Percentiles rank a stretch among this genome's conserved stretches.
These are phyloP conservation scores for Hysterangium stoloniferum DNA, from an alignment of 768 basidiomycete genomes.

Conservation along the genomic window DNA sequence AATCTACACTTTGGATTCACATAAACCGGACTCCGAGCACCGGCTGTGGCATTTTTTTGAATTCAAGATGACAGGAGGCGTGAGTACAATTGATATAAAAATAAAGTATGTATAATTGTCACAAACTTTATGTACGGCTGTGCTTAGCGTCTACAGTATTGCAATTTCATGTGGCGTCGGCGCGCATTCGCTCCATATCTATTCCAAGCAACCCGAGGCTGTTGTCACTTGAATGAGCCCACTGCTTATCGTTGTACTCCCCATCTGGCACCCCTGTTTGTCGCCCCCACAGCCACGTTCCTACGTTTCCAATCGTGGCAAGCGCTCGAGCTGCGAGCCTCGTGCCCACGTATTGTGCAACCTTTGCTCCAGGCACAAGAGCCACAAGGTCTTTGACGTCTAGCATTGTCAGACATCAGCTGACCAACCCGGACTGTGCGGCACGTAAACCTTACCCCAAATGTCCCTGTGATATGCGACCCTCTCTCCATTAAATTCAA, in stretches of 20 bases:
- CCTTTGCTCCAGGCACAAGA: slow-evolving; percentile 58
- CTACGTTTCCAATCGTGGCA: slow-evolving; percentile 17
- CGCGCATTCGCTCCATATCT: slow-evolving; percentile 1
- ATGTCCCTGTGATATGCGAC: slow-evolving; percentile 75
- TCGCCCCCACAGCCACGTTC: not conserved
- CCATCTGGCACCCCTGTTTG: not conserved
- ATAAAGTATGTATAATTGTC: too few species aligned
- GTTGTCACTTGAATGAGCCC: not conserved
- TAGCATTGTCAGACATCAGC: not conserved
- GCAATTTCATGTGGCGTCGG: too few species aligned
- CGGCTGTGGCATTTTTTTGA: too few species aligned
- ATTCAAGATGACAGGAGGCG: too few species aligned
- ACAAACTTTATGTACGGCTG: too few species aligned
- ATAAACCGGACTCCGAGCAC: too few species aligned
- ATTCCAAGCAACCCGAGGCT: slow-evolving; percentile 8
- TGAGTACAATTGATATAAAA: too few species aligned
- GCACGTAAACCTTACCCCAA: slow-evolving; percentile 32
- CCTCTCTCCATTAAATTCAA: slow-evolving; percentile 73
- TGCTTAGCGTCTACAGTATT: too few species aligned
- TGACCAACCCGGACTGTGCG: not conserved
- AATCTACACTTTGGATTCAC: too few species aligned
- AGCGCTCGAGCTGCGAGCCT: slow-evolving; percentile 52
- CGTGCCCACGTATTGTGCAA: slow-evolving; percentile 62
- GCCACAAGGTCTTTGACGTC: slow-evolving; percentile 72
- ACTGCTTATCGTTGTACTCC: not conserved